Base-by-base conservation (phyloP, 106 monocot species). In the Gastrodia elata region DNA sequence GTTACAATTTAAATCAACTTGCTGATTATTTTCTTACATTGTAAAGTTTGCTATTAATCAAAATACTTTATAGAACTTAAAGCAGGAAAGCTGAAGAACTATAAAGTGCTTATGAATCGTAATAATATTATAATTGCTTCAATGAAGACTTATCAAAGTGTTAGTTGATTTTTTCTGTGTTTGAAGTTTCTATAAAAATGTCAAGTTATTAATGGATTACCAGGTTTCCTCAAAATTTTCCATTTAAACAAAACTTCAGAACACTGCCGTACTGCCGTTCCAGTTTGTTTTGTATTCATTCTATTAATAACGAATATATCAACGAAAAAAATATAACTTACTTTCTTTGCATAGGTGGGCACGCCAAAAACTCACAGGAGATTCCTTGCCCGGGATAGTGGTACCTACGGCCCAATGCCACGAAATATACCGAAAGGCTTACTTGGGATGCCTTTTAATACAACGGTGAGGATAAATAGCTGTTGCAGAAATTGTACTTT, bases 401-500 rank as follows among this genome's bases (percentile, higher is more conserved):
- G 97, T 64, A 97, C 93, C 8, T 97, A 97, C 68, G 97, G 97
- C 68, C 97, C 97, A 38, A 88, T 97, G 88, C 97, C 97, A 68
- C 87, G 88, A 16, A 78, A 70, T 2, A 80, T 81, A 42, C 93
- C 97, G 8, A 97, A 90, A 82, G 96, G 97, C 20, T 80, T 97
- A 24, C 77, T 97, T 5, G 97, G 87, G 42, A 93, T 97, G 97
- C 97, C 97, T 72, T 97, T 93, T 68, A 97, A 97, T 80, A 97
- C 93, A 25, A 97, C 97, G 33, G 97, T 93, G 79, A 44, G 68
- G 33, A 16, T 18, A n/a, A 10, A 10, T 39, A 37, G 5, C 14
- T 52, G 20, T 39, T 39, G 39, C 20, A 55, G 11, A 74, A 32
- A 14, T 20, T 6, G 7, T 52, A 14, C 9, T 8, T 56, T 48